phyloP scores from a whole-genome alignment of 139 green algal genomes.

The Limnomonas spitsbergensis region DNA sequence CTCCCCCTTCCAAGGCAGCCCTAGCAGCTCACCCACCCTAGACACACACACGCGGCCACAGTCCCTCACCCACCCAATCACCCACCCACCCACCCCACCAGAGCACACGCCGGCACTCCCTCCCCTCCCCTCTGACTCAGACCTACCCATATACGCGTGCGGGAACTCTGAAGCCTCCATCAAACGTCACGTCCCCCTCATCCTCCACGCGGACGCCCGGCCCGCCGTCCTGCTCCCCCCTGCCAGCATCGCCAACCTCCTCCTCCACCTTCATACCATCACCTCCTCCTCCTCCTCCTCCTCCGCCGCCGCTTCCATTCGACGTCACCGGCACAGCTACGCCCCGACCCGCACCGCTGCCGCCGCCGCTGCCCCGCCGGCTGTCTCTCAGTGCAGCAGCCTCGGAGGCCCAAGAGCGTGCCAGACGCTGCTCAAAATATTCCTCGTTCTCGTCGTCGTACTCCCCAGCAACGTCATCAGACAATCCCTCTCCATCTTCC shows the following conservation, averaged over 20 bases:
- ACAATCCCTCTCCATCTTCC: slow-evolving; percentile 1
- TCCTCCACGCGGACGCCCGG: neutral
- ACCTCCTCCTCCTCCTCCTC: neutral
- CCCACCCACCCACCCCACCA: no score
- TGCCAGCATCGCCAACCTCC: neutral
- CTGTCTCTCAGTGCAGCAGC: neutral
- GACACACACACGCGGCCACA: no score
- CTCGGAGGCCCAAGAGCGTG: neutral
- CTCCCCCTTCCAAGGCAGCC: no score
- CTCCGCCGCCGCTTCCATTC: no score
- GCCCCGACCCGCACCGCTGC: neutral
- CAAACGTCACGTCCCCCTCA: slow-evolving; percentile 49
- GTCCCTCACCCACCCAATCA: no score
- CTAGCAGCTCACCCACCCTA: no score
- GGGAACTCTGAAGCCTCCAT: slow-evolving; percentile 63
- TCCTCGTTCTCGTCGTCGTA: neutral
- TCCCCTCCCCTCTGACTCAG: no score
- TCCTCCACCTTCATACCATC: neutral
- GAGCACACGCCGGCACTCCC: no score
- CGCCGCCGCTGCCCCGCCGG: neutral
- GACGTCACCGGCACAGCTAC: neutral
- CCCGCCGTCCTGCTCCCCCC: neutral
- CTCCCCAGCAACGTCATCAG: slow-evolving; percentile 28
- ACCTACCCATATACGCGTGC: slow-evolving; percentile 5
- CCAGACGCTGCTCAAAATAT: neutral